phyloP scores from a whole-genome alignment of 148 eudicot genomes.

The Polygonum aviculare region DNA sequence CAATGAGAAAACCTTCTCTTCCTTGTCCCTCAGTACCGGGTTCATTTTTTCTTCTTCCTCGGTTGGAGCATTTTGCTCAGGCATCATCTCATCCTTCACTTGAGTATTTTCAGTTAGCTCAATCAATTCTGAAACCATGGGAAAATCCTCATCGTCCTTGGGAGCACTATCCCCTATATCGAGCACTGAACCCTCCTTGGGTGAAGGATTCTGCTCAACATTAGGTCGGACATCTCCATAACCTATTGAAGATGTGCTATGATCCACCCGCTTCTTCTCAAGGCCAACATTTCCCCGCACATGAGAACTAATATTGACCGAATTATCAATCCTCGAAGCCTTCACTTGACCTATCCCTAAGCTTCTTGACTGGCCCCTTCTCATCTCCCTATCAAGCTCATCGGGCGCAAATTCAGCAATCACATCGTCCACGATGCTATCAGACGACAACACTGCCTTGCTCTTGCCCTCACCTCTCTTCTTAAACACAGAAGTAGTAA shows the following conservation, averaged over 20 bases:
- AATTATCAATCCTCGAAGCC: constrained; percentile 25
- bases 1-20: constrained; percentile 28
- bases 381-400: constrained; percentile 68
- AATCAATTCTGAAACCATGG: background rate
- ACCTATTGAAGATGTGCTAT: constrained; percentile 11
- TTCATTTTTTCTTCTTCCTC: background rate
- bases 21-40: constrained; percentile 21
- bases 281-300: constrained; percentile 13
- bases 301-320: constrained; percentile 10
- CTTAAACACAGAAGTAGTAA: constrained; percentile 62
- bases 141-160: constrained; percentile 17
- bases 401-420: constrained; percentile 86
- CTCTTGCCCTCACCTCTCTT: constrained; percentile 36
- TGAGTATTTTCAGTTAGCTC: constrained; percentile 13
- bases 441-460: constrained; percentile 28
- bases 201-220: constrained; percentile 16
- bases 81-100: constrained; percentile 17
- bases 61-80: background rate
- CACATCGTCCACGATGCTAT: constrained; percentile 81
- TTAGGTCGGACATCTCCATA: constrained; percentile 16
- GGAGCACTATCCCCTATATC: constrained; percentile 5
- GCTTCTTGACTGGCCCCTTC: constrained; percentile 32
- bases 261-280: constrained; percentile 6
- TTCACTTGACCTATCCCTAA: constrained; percentile 12
- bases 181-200: constrained; percentile 12